Base-by-base conservation (phyloP, 495 filamentous ascomycete species). In the Podospora bellae-mahoneyi region DNA sequence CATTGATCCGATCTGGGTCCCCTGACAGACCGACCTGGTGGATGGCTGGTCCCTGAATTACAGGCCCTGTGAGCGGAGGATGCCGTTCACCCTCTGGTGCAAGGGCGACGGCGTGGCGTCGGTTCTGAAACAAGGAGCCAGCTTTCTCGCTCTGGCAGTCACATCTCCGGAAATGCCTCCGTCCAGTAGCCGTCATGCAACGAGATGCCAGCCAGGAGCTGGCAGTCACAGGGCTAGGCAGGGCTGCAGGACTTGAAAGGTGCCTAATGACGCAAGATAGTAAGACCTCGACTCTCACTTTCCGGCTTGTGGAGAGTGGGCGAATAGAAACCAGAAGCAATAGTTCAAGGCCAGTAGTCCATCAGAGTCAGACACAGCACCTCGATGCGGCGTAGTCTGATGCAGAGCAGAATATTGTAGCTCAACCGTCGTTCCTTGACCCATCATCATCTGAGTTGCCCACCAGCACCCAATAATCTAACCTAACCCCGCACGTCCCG, bases 71-170 rank as follows among this genome's bases (percentile, higher is more conserved):
- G 55, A 23, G 18, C 56, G 67, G 62, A 61, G n/a, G 67, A 44
- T 64, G 39, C 62, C 56, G 57, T 7, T 61, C n/a, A 26, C 16
- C 16, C 20, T 28, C 7, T n/a, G n/a, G 26, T 30, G 27, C 26
- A 30, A 32, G 18, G 32, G 61, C 61, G 61, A 63, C 28, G 5
- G 32, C 28, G 61, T 63, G 61, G 61, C 61, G 61, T 23, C 7
- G 28, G 34, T 9, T 44, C 32, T 63, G 61, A 63, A 63, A 63
- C 61, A 39, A 16, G 30, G 20, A 48, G 39, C 15, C 39, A 48
- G 39, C 39, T 48, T 48, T 13, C 13, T 5, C 4, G 39, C 39
- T 16, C 39, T 48, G 39, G 39, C 39, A 10, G 39, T 48, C 27
- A 27, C 59, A 61, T 61, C 59, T 61, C 26, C 39, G 39, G 39